A percentile compares a stretch with the other conserved stretches of the same genome.
Evolutionary conservation across 306 rosid species (phyloP).

Genomic region (Alnus rubra): DNA sequence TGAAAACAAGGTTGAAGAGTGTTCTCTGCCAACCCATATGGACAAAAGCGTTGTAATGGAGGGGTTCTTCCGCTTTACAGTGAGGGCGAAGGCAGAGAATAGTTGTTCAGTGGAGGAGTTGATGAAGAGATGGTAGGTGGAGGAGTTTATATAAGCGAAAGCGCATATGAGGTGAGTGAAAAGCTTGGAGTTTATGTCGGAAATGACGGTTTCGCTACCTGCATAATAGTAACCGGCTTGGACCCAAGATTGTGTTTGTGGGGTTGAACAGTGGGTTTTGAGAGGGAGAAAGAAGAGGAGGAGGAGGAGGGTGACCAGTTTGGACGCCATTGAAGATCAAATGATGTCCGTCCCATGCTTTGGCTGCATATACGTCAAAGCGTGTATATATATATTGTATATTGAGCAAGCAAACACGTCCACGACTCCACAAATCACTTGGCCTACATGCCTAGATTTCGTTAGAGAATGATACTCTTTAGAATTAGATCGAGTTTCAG

Average conservation of each 20-base stretch:
- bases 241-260: conserved; percentile 23
- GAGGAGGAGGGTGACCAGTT: background rate
- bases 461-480: too few relatives aligned
- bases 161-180: conserved; percentile 37
- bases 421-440: background rate
- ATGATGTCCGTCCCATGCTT: background rate
- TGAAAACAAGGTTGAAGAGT: conserved; percentile 18
- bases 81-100: conserved; percentile 27
- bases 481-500: too few relatives aligned
- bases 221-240: conserved; percentile 21
- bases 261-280: conserved; percentile 7
- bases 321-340: conserved; percentile 34
- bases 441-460: too few relatives aligned
- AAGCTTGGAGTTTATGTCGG: conserved; percentile 21
- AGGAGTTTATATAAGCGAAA: conserved; percentile 20
- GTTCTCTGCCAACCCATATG: conserved; percentile 27
- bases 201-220: conserved; percentile 1
- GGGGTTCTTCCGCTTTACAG: conserved; percentile 32
- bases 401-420: background rate
- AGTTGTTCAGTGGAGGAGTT: background rate
- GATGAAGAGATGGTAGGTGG: conserved; percentile 14
- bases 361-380: background rate
- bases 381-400: background rate
- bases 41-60: conserved; percentile 29
- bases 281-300: background rate